These are phyloP conservation scores for Rhododendron mucronatum DNA, from an alignment of 148 eudicot species.

Conservation along the genomic window DNA sequence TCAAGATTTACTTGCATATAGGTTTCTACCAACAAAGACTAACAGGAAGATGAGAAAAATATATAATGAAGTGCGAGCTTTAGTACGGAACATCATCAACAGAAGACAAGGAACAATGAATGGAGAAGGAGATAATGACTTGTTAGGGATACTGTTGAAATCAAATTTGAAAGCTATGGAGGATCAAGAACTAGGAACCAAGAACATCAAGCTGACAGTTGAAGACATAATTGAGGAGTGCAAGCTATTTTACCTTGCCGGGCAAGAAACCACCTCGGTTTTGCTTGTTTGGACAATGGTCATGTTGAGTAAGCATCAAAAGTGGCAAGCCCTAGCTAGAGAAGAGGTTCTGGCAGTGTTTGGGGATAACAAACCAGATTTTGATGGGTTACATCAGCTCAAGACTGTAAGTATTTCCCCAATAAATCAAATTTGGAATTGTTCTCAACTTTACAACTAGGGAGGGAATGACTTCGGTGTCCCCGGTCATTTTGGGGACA, in stretches of 20 bases:
- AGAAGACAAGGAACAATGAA: constrained; percentile 3
- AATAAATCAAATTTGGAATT: not conserved
- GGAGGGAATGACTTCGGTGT: no score
- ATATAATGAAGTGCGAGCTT: not conserved
- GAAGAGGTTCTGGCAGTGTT: constrained; percentile 29
- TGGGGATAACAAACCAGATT: constrained; percentile 28
- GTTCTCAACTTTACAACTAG: not conserved
- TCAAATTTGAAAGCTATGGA: not conserved
- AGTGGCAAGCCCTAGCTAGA: constrained; percentile 23
- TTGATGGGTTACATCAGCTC: constrained; percentile 28
- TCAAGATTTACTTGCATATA: not conserved
- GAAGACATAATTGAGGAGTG: constrained; percentile 9
- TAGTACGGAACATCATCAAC: constrained; percentile 11
- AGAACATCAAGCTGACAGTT: not conserved
- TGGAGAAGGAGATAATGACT: not conserved
- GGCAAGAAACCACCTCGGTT: constrained; percentile 21
- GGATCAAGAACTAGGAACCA: not conserved
- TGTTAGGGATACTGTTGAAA: constrained; percentile 7
- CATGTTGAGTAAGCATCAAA: constrained; percentile 18
- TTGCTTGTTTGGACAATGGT: constrained; percentile 25
- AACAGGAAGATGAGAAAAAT: constrained; percentile 24
- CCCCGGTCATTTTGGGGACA: no score
- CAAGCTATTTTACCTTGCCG: constrained; percentile 6
- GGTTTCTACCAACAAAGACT: constrained; percentile 31
- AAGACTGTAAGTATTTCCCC: constrained; percentile 23